phyloP scores from a whole-genome alignment of 495 filamentous ascomycete genomes.

The Tuber umbilicatum region DNA sequence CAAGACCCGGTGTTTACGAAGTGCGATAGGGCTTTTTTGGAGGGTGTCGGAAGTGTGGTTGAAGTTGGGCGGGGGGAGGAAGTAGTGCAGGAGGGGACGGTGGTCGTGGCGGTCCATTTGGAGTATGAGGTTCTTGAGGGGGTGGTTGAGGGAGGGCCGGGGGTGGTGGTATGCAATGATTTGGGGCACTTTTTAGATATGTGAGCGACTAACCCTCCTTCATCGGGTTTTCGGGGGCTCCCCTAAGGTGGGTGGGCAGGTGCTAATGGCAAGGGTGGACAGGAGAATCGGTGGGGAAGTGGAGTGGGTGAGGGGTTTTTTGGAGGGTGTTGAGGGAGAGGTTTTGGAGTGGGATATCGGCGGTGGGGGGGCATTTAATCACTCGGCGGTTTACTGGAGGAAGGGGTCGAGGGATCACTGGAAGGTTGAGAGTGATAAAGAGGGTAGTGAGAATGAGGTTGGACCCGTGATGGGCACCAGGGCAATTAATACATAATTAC shows the following conservation, averaged over 20 bases:
- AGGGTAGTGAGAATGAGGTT: neutral
- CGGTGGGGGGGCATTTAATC: constrained; percentile 34
- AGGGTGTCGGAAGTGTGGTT: neutral
- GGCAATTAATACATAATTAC: neutral
- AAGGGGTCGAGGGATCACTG: neutral
- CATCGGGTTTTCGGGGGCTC: neutral
- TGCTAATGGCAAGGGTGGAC: neutral
- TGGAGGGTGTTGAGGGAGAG: neutral
- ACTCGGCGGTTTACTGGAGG: constrained; percentile 34
- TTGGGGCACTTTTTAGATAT: constrained; percentile 30
- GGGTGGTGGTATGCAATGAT: constrained; percentile 33
- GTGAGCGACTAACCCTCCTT: constrained; percentile 17
- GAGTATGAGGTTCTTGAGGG: constrained; percentile 32
- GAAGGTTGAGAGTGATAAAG: constrained; percentile 1
- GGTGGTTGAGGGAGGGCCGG: constrained; percentile 1
- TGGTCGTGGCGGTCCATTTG: constrained; percentile 35
- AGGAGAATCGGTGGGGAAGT: constrained; percentile 14
- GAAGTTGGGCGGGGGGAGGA: constrained; percentile 19
- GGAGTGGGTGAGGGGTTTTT: constrained; percentile 16
- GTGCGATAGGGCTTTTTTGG: constrained; percentile 18
- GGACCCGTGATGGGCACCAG: neutral
- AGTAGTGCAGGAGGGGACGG: neutral
- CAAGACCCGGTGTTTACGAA: constrained; percentile 34
- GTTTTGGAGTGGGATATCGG: constrained; percentile 19
- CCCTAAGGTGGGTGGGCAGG: neutral